Base-by-base conservation (phyloP, 805 yeast species). In the Starmerella davenportii region DNA sequence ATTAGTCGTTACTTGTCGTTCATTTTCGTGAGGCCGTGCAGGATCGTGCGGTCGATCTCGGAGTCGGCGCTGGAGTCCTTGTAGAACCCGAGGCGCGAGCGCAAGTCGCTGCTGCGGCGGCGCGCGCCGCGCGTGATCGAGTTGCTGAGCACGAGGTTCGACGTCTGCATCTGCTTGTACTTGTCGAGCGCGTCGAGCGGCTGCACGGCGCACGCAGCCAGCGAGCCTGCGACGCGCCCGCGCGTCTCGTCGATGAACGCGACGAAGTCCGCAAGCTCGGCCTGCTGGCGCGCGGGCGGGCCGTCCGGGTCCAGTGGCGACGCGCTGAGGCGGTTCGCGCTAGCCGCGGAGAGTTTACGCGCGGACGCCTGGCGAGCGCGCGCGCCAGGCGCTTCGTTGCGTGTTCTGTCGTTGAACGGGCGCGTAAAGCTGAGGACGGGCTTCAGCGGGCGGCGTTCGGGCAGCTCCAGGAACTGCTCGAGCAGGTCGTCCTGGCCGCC, bases 251-350 rank as follows among this genome's bases (percentile, higher is more conserved):
- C 90, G 33, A 79, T 69, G 65, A 77, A 62, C 45, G 69, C 64
- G 34, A 79, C 77, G 60, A 79, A 79, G 37, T 76, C 79, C 42
- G 76, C 66, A 16, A 79, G 62, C 19, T 54, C 61, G 15, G 51
- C 42, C 24, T 51, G 45, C 7, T 40, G 23, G 5, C 7, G 8
- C n/a, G 35, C 7, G 7, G 7, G 21, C 5, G n/a, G 7, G 13
- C 5, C 23, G 9, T 32, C 5, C n/a, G 7, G 35, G 16, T 17
- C 16, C 8, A 11, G 5, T 13, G 21, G 21, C 7, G n/a, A 14
- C 11, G 21, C n/a, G 16, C n/a, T 18, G 5, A 5, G 74, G 40
- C 69, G 32, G 9, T 8, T 29, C 15, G 5, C 9, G 15, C 15
- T 29, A 14, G 15, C 15, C 8, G 9, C 5, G 8, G 19, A 15